Evolutionary conservation across 805 yeast genomes (phyloP).

Genomic region (Monosporozyma aerobia): DNA sequence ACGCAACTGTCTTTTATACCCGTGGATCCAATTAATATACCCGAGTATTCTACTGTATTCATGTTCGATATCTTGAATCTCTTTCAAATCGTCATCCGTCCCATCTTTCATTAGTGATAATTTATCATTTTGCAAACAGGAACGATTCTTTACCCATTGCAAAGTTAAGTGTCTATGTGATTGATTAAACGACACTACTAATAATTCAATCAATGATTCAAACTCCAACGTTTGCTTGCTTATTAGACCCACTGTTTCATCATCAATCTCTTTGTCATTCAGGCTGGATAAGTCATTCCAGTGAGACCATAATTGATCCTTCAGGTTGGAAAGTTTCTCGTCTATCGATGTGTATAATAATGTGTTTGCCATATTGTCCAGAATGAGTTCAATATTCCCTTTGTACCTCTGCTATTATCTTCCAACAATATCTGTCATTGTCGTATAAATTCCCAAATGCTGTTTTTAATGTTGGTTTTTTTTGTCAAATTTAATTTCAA

Average conservation of each 20-base stretch:
- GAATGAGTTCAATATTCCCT: neutral
- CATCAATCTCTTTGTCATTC: neutral
- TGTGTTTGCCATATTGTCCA: neutral
- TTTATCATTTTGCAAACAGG: constrained; percentile 2
- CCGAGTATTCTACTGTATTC: constrained; percentile 6
- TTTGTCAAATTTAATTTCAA: neutral
- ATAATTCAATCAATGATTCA: constrained; percentile 12
- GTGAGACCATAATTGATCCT: neutral
- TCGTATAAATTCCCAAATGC: neutral
- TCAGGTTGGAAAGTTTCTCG: neutral
- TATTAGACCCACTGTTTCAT: neutral
- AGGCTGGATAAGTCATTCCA: neutral
- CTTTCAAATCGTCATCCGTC: neutral
- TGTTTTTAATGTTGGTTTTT: no score
- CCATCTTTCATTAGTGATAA: constrained; percentile 6
- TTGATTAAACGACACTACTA: constrained; percentile 12
- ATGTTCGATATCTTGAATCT: neutral
- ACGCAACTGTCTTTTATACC: constrained; percentile 9
- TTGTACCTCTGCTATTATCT: neutral
- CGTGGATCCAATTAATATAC: constrained; percentile 17
- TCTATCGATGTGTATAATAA: neutral
- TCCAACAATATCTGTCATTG: neutral
- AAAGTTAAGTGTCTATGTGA: constrained; percentile 9
- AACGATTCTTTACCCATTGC: constrained; percentile 9
- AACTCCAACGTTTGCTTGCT: constrained; percentile 7